phyloP scores from a whole-genome alignment of 179 eudicot genomes.

The Silene vulgaris region DNA sequence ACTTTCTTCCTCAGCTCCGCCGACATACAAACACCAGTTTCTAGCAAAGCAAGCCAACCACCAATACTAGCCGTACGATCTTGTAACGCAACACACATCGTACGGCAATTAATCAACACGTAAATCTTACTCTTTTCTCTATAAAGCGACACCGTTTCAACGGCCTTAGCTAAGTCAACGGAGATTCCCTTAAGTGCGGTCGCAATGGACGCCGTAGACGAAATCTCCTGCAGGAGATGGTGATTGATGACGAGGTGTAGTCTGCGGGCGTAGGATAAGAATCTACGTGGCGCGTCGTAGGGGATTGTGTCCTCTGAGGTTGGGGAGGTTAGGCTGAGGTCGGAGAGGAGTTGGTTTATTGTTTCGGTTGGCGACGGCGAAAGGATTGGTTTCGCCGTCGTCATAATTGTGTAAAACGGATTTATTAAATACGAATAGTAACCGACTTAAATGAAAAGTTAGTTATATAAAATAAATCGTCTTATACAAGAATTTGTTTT shows the following conservation, averaged over 20 bases:
- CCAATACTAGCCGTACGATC: conserved; percentile 50
- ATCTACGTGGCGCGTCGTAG: conserved; percentile 47
- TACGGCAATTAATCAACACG: conserved; percentile 46
- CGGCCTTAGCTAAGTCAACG: conserved; percentile 40
- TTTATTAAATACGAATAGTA: neutral
- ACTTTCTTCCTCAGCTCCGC: conserved; percentile 49
- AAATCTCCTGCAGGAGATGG: conserved; percentile 24
- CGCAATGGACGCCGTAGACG: conserved; percentile 38
- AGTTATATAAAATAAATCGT: no score
- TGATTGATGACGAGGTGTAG: conserved; percentile 36
- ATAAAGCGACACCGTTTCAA: conserved; percentile 37
- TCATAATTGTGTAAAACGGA: neutral
- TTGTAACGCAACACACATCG: conserved; percentile 37
- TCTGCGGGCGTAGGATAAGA: conserved; percentile 40
- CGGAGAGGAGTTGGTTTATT: conserved; percentile 31
- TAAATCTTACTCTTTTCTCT: conserved; percentile 45
- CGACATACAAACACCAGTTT: conserved; percentile 29
- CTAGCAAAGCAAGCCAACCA: conserved; percentile 61
- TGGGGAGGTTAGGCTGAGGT: conserved; percentile 27
- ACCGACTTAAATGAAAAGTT: neutral
- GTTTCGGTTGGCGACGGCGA: conserved; percentile 26
- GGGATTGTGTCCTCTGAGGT: conserved; percentile 23
- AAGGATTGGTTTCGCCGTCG: conserved; percentile 13
- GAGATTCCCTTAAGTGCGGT: conserved; percentile 51
- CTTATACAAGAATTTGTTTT: neutral